Base-by-base conservation (phyloP, 352 stramenopile species). In the Pythium guiyangense region DNA sequence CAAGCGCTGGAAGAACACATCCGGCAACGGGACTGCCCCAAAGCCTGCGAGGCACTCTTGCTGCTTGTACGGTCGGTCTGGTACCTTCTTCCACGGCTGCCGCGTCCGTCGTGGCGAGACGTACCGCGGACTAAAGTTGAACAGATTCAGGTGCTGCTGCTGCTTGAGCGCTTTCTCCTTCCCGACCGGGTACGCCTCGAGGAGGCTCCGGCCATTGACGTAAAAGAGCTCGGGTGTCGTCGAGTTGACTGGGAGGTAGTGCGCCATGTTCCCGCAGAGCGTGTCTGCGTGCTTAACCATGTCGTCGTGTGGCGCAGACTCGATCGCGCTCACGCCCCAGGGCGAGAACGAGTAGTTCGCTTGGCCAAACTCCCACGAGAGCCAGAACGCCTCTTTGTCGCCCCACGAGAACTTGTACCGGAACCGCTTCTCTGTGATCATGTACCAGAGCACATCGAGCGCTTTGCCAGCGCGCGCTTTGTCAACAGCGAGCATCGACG, bases 321-420 rank as follows among this genome's bases (percentile, higher is more conserved):
- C 73, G 11, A 89, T 64, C 42, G 77, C 72, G 9, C 72, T 79
- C 25, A 79, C 73, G 0, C 77, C 74, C 73, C 71, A 88, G 1
- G 79, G 79, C 2, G 77, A 88, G 62, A 90, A 90, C 40, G 74
- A 71, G 49, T 89, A 92, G 17, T 66, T 39, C 1, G 48, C 54
- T 25, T 81, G 68, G 0, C 71, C 67, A 22, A 89, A 73, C 59
- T 85, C 74, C 54, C 69, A 90, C 35, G 79, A 71, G n/a, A 92
- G 49, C 82, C 82, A 92, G 49, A 90, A 90, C 0, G 73, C 52
- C 45, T 92, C 82, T 53, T 90, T 90, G 65, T 89, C 79, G 10
- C 79, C 78, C 62, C 69, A 89, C 17, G 76, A 91, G 45, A 84
- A 88, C 54, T 74, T 59, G 66, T 74, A 74, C 22, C 73, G 62